Evolutionary conservation across 2,329 filamentous ascomycete species (phyloP).

Genomic region (Chaetomiaceae sp.): DNA sequence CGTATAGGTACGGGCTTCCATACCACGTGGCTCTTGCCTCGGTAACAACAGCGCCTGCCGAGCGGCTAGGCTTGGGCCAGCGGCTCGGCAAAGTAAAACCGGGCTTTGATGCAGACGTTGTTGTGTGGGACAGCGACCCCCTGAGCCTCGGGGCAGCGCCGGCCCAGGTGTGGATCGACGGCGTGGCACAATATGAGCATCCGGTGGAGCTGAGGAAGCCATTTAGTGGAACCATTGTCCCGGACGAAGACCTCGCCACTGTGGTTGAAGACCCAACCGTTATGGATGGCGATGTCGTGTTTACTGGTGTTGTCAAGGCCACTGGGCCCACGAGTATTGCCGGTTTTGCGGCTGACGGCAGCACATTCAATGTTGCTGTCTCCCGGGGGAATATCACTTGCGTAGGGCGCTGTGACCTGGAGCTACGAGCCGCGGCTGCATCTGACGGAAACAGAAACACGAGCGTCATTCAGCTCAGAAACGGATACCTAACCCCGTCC

Average conservation of each 20-base stretch:
- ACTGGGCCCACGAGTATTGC: no score
- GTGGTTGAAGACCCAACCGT: slow-evolving; percentile 40
- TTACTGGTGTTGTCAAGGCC: slow-evolving; percentile 53
- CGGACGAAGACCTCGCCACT: slow-evolving; percentile 37
- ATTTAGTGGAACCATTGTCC: slow-evolving; percentile 35
- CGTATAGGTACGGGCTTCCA: slow-evolving; percentile 55
- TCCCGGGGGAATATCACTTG: slow-evolving; percentile 52
- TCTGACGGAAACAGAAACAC: slow-evolving; percentile 23
- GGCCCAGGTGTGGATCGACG: slow-evolving; percentile 61
- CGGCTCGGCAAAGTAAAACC: slow-evolving; percentile 58
- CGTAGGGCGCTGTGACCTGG: slow-evolving; percentile 47
- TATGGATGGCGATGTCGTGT: slow-evolving; percentile 43
- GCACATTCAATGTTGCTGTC: no score
- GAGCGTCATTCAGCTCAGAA: slow-evolving; percentile 47
- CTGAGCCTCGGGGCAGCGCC: slow-evolving; percentile 56
- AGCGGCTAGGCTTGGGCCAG: slow-evolving; percentile 52
- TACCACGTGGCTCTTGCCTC: slow-evolving; percentile 56
- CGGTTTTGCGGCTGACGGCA: no score
- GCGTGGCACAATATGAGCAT: slow-evolving; percentile 52
- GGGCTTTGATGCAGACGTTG: slow-evolving; percentile 58
- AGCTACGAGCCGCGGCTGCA: slow-evolving; percentile 37
- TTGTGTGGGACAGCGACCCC: slow-evolving; percentile 60
- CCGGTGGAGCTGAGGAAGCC: slow-evolving; percentile 54
- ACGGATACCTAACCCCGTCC: slow-evolving; percentile 58
- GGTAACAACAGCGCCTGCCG: slow-evolving; percentile 56